Conservation (phyloP, 108 stramenopile species). For the Seminavis robusta region DNA sequence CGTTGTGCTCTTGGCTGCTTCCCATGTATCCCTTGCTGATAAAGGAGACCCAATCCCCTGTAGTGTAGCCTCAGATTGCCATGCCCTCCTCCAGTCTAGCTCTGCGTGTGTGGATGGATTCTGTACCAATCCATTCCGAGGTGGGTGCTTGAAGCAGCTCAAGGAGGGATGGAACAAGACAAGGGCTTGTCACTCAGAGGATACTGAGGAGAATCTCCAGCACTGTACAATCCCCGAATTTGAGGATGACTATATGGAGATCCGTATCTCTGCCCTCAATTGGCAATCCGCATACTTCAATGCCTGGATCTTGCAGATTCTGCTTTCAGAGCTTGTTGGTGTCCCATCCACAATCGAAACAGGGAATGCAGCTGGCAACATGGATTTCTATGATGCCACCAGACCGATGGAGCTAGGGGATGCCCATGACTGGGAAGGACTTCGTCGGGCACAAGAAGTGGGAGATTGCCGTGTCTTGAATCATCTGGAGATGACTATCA, state of each 20-base stretch:
- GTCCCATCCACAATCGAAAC: conserved; percentile 19
- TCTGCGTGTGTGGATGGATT: conserved; percentile 15
- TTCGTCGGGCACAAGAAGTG: no score
- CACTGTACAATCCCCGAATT: neutral
- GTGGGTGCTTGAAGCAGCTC: conserved; percentile 21
- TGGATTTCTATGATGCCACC: no score
- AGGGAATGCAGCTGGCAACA: no score
- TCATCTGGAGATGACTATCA: no score
- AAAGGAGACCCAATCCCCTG: no score
- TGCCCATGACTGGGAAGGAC: no score
- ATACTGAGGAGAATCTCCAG: neutral
- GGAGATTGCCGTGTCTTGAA: no score
- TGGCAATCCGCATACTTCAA: conserved; percentile 21
- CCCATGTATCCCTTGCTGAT: no score
- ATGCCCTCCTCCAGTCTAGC: conserved; percentile 3
- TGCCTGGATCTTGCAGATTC: conserved; percentile 27
- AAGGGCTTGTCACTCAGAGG: conserved; percentile 19
- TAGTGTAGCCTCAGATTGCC: no score
- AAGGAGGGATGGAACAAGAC: no score
- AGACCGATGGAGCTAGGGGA: no score
- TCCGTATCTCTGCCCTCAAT: conserved; percentile 18
- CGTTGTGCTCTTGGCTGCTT: no score
- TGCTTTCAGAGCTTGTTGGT: conserved; percentile 16
- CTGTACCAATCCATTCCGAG: conserved; percentile 20
- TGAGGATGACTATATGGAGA: conserved; percentile 15